These are phyloP conservation scores for Eremochloa ophiuroides DNA, from an alignment of 176 grass and related monocot species.

Conservation along the genomic window DNA sequence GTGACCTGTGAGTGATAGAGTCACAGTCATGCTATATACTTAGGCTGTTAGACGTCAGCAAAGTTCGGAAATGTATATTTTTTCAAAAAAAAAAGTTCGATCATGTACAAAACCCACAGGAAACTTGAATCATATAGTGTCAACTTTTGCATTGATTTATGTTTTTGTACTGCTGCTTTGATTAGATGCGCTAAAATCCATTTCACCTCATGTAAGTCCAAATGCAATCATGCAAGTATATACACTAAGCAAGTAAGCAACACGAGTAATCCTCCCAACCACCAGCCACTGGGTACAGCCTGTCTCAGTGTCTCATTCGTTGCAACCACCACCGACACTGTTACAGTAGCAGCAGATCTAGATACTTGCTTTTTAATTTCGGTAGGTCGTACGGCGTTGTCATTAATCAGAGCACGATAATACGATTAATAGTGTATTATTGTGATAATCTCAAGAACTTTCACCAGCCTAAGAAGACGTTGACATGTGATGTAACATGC, in stretches of 20 bases:
- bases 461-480: constrained; percentile 5
- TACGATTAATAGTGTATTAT: background rate
- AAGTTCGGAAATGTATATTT: too few relatives aligned
- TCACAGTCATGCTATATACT: background rate
- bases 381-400: constrained; percentile 21
- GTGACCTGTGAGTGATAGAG: background rate
- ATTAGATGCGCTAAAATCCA: constrained; percentile 19
- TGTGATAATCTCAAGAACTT: constrained; percentile 18
- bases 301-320: constrained; percentile 26
- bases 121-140: background rate
- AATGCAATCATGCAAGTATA: constrained; percentile 14
- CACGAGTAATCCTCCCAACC: constrained; percentile 13
- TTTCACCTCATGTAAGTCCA: constrained; percentile 9
- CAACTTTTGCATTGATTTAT: background rate
- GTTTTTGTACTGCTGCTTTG: background rate
- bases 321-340: constrained; percentile 25
- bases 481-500: background rate
- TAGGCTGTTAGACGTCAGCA: background rate
- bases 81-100: too few relatives aligned
- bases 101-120: background rate
- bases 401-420: background rate
- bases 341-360: background rate
- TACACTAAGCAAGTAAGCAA: constrained; percentile 2
- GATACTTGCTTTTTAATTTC: background rate
- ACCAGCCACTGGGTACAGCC: constrained; percentile 31